Evolutionary conservation across 2,329 filamentous ascomycete species (phyloP), one percentile per base, ranked within the genome.

Genomic region (Paracoccidioides brasiliensis): DNA sequence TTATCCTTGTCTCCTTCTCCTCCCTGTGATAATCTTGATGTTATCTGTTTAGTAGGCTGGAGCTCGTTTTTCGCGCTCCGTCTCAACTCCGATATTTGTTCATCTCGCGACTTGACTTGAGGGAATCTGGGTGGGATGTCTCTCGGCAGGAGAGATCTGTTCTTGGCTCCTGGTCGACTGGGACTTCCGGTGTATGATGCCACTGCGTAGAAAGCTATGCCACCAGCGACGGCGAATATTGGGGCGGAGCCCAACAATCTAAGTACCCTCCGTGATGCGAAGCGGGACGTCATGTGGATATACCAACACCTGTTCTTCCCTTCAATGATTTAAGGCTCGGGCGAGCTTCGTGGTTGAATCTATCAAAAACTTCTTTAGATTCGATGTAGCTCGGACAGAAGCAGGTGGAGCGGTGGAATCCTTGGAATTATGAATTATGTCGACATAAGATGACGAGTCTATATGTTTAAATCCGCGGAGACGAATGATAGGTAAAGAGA

Each of bases 61-160:
- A 35, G 30, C 9, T 35, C 8, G 30, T 48, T n/a, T 33, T 48
- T 48, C 32, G 14, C 58, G 54, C 72, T 75, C 37, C 67, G 63
- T 60, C 70, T 71, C 48, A 75, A 56, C 58, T 74, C 71, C 32
- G 66, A 66, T 51, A 75, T 72, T 57, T 74, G 71, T 54, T 73
- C 69, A 33, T 67, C 67, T 58, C 72, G 62, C 14, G 61, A 63
- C 58, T 70, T 73, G 55, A 73, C 65, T 52, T 67, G 65, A 5
- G 72, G 72, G 59, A 75, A 74, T 53, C 68, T 64, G 4, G 72
- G 72, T 1, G 64, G 65, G 15, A 64, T 64, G 12, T 44, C 38
- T 6, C 28, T 32, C 30, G 50, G 38, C 37, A 52, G 33, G 6
- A 33, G 22, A 30, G 50, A 41, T 52, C n/a, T 42, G 22, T 12